Conservation (phyloP, 2,329 filamentous ascomycete species). For the Colletotrichum orchidophilum region DNA sequence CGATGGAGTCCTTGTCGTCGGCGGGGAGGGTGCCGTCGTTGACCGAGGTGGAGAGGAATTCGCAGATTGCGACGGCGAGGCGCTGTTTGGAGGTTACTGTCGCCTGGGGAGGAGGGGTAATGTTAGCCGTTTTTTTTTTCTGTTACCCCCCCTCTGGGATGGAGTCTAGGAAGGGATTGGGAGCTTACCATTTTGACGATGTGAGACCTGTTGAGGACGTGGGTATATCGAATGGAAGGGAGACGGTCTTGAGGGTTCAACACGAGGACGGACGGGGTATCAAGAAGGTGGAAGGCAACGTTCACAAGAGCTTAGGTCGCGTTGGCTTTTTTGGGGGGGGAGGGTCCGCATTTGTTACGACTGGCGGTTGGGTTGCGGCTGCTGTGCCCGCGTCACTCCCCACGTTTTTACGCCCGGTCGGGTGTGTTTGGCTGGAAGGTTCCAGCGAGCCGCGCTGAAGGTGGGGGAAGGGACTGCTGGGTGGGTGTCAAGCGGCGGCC, state of each 20-base stretch:
- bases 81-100: constrained; percentile 73
- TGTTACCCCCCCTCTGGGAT: neutral
- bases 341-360: neutral
- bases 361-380: constrained; percentile 19
- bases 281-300: neutral
- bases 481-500: neutral
- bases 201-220: neutral
- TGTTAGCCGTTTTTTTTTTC: neutral
- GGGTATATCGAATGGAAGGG: neutral
- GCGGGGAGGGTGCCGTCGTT: constrained; percentile 87
- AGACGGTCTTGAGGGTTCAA: neutral
- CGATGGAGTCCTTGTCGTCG: constrained; percentile 93
- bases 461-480: constrained; percentile 9
- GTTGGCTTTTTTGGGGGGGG: constrained; percentile 1
- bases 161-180: neutral
- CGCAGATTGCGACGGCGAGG: constrained; percentile 95
- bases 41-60: constrained; percentile 87
- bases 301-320: neutral
- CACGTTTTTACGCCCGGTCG: neutral
- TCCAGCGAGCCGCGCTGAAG: constrained; percentile 22
- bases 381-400: neutral
- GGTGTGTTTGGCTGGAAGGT: constrained; percentile 34
- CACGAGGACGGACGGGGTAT: neutral
- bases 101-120: constrained; percentile 41
- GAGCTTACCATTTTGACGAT: constrained; percentile 25